Base-by-base conservation (phyloP, 1,139 yeast genomes). In the Blastobotrys proliferans region DNA sequence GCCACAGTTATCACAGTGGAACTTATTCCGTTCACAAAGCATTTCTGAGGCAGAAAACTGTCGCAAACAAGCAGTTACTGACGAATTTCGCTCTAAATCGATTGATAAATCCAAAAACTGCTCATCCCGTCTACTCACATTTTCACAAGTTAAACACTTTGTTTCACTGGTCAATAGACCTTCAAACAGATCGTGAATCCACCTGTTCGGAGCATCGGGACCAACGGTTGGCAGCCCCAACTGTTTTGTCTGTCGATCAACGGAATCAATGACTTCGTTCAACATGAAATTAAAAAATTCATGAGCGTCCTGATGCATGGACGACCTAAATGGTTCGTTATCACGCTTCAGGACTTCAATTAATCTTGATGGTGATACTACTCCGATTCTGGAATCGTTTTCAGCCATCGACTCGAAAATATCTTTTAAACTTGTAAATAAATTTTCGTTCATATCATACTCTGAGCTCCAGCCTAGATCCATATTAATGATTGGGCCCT, bases 221-320 rank as follows among this genome's bases (percentile, higher is more conserved):
- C 68, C 43, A 51, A 42, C 44, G 62, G 75, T 48, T 56, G 38
- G 46, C 31, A 36, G 32, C 41, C 35, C 43, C 39, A 38, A 24
- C 34, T 25, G 44, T 40, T 20, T 30, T 20, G 40, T 44, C 24
- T 36, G 47, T 10, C 48, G 42, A 54, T 77, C 79, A 25, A 85
- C 64, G 28, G 76, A 72, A 52, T 92, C 98, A 46, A 88, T 79
- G 24, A 86, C 77, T 51, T 81, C 85, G 63, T 92, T 92, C 42
- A 92, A 71, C 52, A 90, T 64, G 57, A 86, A 90, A 62, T 90
- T 90, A 60, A 88, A 74, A 62, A 92, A 92, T 62, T 92, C 98
- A 64, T 92, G 98, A 2, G 98, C 97, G 69, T 92, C 98, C 60
- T 92, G 98, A 62, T 92, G 98, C 95, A 90, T 88, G 41, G 84